Conservation (phyloP, 1,284 basidiomycete genomes). For the Irpex sp. region DNA sequence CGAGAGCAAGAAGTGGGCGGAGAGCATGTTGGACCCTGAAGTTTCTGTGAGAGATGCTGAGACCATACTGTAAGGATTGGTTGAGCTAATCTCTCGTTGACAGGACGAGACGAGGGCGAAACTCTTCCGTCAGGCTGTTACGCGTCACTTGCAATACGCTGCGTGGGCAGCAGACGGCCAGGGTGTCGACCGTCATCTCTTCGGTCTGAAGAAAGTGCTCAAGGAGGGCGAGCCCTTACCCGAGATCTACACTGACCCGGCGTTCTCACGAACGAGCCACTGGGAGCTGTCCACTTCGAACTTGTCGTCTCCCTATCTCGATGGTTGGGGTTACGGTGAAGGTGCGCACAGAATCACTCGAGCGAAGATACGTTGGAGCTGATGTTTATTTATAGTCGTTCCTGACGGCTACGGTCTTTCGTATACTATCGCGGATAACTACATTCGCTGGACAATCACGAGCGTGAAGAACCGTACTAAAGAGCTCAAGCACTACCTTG, state of each 20-base stretch:
- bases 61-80: background rate
- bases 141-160: conserved; percentile 85
- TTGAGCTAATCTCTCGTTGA: background rate
- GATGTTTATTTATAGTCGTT: conserved; percentile 54
- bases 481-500: conserved; percentile 68
- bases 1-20: conserved; percentile 84
- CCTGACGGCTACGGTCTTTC: conserved; percentile 92
- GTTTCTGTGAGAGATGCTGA: conserved; percentile 40
- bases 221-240: conserved; percentile 76
- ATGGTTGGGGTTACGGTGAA: conserved; percentile 98
- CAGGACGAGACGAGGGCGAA: conserved; percentile 49
- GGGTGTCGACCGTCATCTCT: conserved; percentile 95
- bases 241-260: conserved; percentile 75
- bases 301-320: conserved; percentile 79
- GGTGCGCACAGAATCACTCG: conserved; percentile 43
- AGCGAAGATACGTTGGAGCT: background rate
- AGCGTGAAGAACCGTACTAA: conserved; percentile 67
- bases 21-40: conserved; percentile 78
- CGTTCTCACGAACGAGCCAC: conserved; percentile 70
- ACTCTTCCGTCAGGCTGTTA: conserved; percentile 77
- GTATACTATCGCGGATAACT: conserved; percentile 87
- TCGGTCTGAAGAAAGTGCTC: conserved; percentile 87
- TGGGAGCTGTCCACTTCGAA: conserved; percentile 96
- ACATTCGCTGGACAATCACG: conserved; percentile 93
- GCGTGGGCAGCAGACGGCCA: conserved; percentile 91